Base-by-base conservation (phyloP, 306 rosid genomes). In the Prunus armeniaca region DNA sequence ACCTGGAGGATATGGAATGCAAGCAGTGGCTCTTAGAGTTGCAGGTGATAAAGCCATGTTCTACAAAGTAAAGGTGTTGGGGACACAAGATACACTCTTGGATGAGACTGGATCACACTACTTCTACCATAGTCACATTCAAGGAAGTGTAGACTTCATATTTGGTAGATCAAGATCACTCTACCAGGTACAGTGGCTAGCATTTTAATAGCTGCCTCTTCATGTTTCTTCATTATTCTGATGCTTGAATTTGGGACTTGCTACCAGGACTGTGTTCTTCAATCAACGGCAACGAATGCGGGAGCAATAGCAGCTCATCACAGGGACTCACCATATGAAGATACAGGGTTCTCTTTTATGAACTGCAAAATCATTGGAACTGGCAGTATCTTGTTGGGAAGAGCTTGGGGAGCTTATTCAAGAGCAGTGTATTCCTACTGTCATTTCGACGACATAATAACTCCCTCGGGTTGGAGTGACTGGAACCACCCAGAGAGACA, bases 241-340 rank as follows among this genome's bases (percentile, higher is more conserved):
- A 72, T 60, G 45, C 12, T 60, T 72, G 64, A 67, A 28, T 71
- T n/a, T 71, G 70, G 45, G 73, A 18, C n/a, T 11, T 25, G 56
- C 5, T 15, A 69, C 15, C 88, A 94, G 98, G 87, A 85, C 3
- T 94, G 98, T 83, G 78, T 71, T 14, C 86, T 93, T 47, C 73
- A 82, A 0, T 91, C 97, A 34, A 84, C 71, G 45, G 87, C 98
- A 0, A 70, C 79, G 55, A 83, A 19, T 34, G 87, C 32, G 58
- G 98, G 98, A 82, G 97, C 98, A 46, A 92, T 95, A 51, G 96
- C 98, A 43, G 96, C 98, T 19, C 98, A 93, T 72, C 96, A 91
- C 76, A 83, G 98, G 62, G 77, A 84, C 66, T 74, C 79, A 9
- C 76, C 89, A 13, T 0, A 64, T 12, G 88, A 93, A 47, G 83